Conservation (phyloP, 2,329 filamentous ascomycete species). For the Calonectria pseudoreteaudii region DNA sequence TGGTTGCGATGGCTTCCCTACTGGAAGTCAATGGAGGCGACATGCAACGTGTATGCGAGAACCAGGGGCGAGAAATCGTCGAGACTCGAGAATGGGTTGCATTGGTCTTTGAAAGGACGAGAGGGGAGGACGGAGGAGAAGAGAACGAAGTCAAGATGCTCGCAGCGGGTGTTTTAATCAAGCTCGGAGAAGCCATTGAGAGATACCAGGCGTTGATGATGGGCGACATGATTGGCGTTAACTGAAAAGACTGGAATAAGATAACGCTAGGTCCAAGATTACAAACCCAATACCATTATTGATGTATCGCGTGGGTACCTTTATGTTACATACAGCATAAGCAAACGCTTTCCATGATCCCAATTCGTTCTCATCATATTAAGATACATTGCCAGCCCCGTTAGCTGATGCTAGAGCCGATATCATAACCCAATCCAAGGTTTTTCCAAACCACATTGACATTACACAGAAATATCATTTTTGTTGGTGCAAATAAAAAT, state of each 20-base stretch:
- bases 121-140: slow-evolving; percentile 68
- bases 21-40: slow-evolving; percentile 85
- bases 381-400: not conserved
- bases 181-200: slow-evolving; percentile 83
- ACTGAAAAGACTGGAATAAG: slow-evolving; percentile 6
- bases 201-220: slow-evolving; percentile 82
- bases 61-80: slow-evolving; percentile 80
- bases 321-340: slow-evolving; percentile 18
- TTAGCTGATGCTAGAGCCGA: not conserved
- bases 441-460: not conserved
- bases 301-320: slow-evolving; percentile 10
- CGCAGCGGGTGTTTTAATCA: slow-evolving; percentile 81
- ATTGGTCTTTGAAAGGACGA: slow-evolving; percentile 74
- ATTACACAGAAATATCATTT: not conserved
- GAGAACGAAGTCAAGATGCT: slow-evolving; percentile 84
- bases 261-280: not conserved
- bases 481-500: slow-evolving; percentile 1
- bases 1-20: slow-evolving; percentile 83
- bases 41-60: slow-evolving; percentile 77
- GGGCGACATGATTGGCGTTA: slow-evolving; percentile 70
- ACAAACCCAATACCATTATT: not conserved
- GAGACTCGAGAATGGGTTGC: slow-evolving; percentile 91
- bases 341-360: slow-evolving; percentile 12
- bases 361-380: slow-evolving; percentile 6
- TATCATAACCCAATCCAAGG: not conserved